Evolutionary conservation across 2,329 filamentous ascomycete genomes (phyloP).

Genomic region (Fusarium mangiferae): DNA sequence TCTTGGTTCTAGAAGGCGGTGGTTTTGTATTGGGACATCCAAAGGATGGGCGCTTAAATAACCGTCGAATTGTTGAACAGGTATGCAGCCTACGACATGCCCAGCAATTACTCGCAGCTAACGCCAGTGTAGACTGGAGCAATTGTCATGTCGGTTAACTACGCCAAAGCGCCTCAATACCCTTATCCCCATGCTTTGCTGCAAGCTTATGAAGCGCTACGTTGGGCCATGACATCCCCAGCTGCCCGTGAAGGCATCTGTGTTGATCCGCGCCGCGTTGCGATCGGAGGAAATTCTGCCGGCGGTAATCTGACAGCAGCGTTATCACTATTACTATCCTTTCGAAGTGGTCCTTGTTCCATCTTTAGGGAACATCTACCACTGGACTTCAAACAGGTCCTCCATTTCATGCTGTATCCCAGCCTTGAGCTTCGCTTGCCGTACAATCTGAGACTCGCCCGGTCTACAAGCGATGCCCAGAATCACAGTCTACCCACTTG

Average conservation of each 20-base stretch:
- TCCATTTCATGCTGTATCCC: background rate
- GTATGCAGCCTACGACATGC: rapidly evolving
- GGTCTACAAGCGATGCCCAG: background rate
- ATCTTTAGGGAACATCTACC: rapidly evolving
- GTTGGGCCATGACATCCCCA: rapidly evolving
- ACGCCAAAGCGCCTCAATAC: background rate
- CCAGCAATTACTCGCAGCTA: rapidly evolving
- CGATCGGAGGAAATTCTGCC: background rate
- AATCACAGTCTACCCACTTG: background rate
- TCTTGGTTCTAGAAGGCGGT: background rate
- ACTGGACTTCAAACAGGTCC: background rate
- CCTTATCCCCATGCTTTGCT: background rate
- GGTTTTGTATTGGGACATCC: background rate
- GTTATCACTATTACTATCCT: background rate
- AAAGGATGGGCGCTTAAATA: background rate
- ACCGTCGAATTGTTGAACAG: background rate
- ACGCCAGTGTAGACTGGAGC: rapidly evolving
- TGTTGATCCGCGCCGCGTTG: background rate
- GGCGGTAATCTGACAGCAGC: background rate
- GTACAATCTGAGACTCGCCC: background rate
- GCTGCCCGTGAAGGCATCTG: background rate
- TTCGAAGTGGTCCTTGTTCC: background rate
- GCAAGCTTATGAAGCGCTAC: rapidly evolving
- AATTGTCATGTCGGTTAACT: rapidly evolving
- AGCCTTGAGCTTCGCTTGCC: background rate